Percentiles rank a stretch among this genome's conserved stretches.
phyloP scores from a whole-genome alignment of 2,329 filamentous ascomycete species.

The Sarocladium strictum region DNA sequence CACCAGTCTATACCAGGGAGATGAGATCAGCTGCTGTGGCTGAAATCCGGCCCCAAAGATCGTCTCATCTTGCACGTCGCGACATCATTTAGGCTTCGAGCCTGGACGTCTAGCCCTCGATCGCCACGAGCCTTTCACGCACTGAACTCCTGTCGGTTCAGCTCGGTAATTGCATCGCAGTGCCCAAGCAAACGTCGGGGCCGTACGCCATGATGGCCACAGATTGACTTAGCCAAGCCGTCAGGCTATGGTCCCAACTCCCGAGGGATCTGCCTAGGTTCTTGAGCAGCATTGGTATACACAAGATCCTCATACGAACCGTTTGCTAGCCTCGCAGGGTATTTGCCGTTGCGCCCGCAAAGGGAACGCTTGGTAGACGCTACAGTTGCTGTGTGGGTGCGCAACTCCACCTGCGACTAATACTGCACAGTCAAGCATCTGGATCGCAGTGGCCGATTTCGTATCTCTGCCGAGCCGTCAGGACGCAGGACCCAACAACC shows the following conservation, averaged over 20 bases:
- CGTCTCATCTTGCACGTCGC: too few species aligned
- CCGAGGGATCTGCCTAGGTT: background rate
- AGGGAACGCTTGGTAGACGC: conserved; percentile 5
- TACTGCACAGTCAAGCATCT: conserved; percentile 9
- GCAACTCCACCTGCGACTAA: conserved; percentile 6
- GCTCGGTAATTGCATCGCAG: background rate
- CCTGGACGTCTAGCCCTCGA: too few species aligned
- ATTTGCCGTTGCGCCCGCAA: conserved; percentile 4
- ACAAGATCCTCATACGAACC: background rate
- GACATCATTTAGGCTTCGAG: too few species aligned
- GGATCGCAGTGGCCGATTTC: conserved; percentile 2
- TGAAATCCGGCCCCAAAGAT: too few species aligned
- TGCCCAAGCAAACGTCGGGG: background rate
- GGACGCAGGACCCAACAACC: background rate
- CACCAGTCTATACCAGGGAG: too few species aligned
- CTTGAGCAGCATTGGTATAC: background rate
- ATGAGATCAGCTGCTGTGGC: too few species aligned
- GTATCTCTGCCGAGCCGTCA: conserved; percentile 4
- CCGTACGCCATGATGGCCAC: background rate
- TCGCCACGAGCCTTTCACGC: background rate
- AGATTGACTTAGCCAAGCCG: conserved; percentile 2
- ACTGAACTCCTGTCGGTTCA: background rate
- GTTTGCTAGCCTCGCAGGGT: background rate
- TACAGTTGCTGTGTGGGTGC: conserved; percentile 3
- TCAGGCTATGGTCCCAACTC: background rate